Conservation (phyloP, 1,284 basidiomycete species). For the Rhodotorula sp. region DNA sequence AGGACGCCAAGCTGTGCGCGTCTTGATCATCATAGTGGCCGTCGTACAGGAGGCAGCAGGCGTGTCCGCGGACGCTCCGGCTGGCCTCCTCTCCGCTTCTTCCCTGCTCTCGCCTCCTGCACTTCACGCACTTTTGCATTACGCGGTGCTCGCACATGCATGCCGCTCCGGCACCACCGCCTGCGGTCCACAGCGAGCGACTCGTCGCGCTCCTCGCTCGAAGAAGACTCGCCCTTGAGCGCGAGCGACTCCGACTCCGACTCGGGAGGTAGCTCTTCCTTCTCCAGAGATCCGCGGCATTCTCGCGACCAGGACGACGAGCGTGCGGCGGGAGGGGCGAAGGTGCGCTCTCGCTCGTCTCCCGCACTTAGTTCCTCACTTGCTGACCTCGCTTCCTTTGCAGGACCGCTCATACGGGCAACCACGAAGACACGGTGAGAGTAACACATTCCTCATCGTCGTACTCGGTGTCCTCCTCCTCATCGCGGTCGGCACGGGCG, state of each 20-base stretch:
- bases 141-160: neutral
- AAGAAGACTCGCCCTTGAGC: neutral
- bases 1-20: too few species aligned
- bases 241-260: neutral
- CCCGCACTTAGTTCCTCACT: accelerated
- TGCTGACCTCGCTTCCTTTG: neutral
- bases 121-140: too few species aligned
- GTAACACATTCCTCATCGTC: neutral
- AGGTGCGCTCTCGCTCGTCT: neutral
- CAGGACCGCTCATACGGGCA: neutral
- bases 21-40: too few species aligned
- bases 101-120: neutral
- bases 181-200: neutral
- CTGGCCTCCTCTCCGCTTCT: neutral
- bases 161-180: neutral
- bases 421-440: too few species aligned
- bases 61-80: neutral
- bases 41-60: too few species aligned
- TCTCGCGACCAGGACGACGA: neutral
- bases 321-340: neutral
- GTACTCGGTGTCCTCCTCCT: neutral
- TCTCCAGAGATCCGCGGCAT: neutral
- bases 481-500: neutral
- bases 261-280: neutral
- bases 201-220: neutral